phyloP scores from a whole-genome alignment of 192 early-diverging fungal genomes.

The Linnemannia elongata region DNA sequence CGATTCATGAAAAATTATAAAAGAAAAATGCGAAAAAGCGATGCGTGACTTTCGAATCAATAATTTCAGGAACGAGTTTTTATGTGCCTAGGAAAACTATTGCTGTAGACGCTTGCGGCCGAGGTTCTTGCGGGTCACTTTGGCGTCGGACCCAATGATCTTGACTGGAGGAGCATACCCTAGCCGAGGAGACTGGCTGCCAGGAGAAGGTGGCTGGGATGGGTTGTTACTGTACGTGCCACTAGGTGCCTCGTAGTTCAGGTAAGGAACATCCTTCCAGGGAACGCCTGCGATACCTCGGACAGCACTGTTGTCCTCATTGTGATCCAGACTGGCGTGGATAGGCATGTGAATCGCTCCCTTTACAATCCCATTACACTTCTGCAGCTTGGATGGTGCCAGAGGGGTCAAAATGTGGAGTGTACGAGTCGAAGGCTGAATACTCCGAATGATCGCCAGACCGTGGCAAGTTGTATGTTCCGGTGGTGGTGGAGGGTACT shows the following conservation, averaged over 20 bases:
- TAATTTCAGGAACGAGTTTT: not conserved
- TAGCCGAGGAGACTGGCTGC: constrained; percentile 22
- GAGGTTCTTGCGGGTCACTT: constrained; percentile 45
- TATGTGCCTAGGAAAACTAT: not conserved
- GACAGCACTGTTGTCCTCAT: constrained; percentile 26
- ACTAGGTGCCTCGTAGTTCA: constrained; percentile 54
- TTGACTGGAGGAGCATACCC: constrained; percentile 29
- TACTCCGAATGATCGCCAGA: constrained; percentile 75
- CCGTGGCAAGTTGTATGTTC: constrained; percentile 70
- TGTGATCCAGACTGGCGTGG: constrained; percentile 60
- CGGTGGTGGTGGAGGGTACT: constrained; percentile 61
- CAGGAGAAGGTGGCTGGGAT: constrained; percentile 13
- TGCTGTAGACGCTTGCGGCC: constrained; percentile 36
- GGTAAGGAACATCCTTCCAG: constrained; percentile 67
- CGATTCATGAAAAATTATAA: not conserved
- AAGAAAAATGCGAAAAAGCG: not conserved
- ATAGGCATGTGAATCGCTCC: constrained; percentile 68
- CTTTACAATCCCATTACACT: constrained; percentile 63
- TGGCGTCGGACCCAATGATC: constrained; percentile 51
- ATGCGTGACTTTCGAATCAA: not conserved
- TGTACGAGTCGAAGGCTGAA: constrained; percentile 66
- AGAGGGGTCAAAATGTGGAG: constrained; percentile 73
- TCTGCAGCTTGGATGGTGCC: constrained; percentile 39
- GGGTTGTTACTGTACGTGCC: constrained; percentile 9
- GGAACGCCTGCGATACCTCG: constrained; percentile 60